Conservation (phyloP, 768 basidiomycete species). For the Boletus reticulatus region DNA sequence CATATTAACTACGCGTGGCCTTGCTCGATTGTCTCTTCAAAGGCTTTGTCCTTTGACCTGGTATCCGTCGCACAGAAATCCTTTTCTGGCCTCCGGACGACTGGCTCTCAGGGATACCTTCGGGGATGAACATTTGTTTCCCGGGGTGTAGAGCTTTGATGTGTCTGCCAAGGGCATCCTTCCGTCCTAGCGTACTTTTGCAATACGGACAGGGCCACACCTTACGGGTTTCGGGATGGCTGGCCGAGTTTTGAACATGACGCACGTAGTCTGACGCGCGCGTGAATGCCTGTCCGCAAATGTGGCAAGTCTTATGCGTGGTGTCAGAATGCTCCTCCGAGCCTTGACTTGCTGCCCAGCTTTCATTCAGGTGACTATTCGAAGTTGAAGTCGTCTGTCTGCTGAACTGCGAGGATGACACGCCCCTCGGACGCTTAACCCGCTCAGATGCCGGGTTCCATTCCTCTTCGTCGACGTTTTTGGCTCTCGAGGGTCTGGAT, state of each 20-base stretch:
- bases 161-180: conserved; percentile 25
- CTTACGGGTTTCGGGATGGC: conserved; percentile 24
- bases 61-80: not conserved
- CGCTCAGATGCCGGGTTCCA: conserved; percentile 13
- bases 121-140: not conserved
- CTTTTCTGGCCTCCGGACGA: not conserved
- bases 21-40: conserved; percentile 5
- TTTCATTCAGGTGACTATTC: not conserved
- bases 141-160: conserved; percentile 18
- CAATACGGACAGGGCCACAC: conserved; percentile 26
- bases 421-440: not conserved
- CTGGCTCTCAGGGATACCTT: not conserved
- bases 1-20: not conserved
- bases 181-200: conserved; percentile 19
- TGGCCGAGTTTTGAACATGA: conserved; percentile 20
- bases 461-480: conserved; percentile 21
- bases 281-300: conserved; percentile 18
- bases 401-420: not conserved
- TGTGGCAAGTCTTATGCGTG: conserved; percentile 5
- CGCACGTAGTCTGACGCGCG: conserved; percentile 21
- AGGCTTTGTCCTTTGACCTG: conserved; percentile 5
- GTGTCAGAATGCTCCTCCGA: not conserved
- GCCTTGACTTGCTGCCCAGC: not conserved
- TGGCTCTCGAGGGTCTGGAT: conserved; percentile 10
- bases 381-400: not conserved